Evolutionary conservation across 768 basidiomycete genomes (phyloP).

Genomic region (Gelatoporia subvermispora): DNA sequence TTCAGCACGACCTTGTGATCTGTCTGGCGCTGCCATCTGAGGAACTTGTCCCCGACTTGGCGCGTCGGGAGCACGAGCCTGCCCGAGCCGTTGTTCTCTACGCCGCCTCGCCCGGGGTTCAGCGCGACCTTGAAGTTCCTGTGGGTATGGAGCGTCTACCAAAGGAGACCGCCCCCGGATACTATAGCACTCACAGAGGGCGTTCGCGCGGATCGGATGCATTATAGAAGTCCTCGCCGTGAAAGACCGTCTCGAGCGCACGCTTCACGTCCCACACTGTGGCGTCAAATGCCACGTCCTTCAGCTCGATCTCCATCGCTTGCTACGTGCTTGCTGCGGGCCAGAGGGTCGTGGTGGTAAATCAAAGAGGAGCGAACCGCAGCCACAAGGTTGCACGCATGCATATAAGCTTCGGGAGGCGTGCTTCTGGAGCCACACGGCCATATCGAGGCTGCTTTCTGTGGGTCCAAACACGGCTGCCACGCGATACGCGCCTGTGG

Average conservation of each 20-base stretch:
- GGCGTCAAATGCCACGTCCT: conserved; percentile 30
- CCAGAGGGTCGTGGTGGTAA: not conserved
- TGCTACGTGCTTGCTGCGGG: not conserved
- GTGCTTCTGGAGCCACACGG: no score
- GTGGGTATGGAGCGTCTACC: no score
- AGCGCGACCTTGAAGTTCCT: conserved; percentile 62
- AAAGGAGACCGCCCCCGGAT: no score
- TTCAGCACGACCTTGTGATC: conserved; percentile 15
- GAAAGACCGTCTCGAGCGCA: conserved; percentile 50
- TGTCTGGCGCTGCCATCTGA: conserved; percentile 34
- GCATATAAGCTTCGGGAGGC: no score
- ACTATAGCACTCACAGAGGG: conserved; percentile 13
- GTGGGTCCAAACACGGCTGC: no score
- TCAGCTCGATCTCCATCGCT: conserved; percentile 36
- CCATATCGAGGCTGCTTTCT: no score
- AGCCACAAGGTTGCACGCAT: no score
- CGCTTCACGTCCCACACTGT: conserved; percentile 55
- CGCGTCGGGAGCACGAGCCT: conserved; percentile 24
- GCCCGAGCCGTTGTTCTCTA: conserved; percentile 54
- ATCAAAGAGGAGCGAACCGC: not conserved
- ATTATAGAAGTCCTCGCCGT: conserved; percentile 45
- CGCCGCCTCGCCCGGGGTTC: conserved; percentile 42
- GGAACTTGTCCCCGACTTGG: conserved; percentile 40
- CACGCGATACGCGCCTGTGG: no score
- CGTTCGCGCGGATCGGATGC: conserved; percentile 25